Evolutionary conservation across 192 early-diverging fungal species (phyloP).

Genomic region (Kickxella alabastrina): DNA sequence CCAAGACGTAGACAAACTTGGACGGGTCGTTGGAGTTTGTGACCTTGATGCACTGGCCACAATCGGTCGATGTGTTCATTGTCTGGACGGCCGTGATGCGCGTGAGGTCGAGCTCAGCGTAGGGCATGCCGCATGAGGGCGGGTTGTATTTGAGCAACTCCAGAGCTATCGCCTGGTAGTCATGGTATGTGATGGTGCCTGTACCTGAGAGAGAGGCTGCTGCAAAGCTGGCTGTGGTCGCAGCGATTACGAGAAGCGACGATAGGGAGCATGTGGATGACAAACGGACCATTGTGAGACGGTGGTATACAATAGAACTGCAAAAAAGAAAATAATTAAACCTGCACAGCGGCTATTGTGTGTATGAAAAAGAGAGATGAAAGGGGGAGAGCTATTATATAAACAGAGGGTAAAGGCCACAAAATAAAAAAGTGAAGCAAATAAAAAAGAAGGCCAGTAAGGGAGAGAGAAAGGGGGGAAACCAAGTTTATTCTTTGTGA

Average conservation of each 20-base stretch:
- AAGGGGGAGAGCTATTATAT: too few relatives aligned
- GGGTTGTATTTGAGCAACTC: conserved; percentile 45
- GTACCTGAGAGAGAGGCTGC: conserved; percentile 31
- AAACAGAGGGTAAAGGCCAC: too few relatives aligned
- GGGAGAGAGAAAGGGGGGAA: too few relatives aligned
- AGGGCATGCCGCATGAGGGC: conserved; percentile 57
- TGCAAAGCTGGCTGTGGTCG: conserved; percentile 3
- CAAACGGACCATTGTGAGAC: too few relatives aligned
- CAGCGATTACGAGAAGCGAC: conserved; percentile 3
- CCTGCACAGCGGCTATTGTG: too few relatives aligned
- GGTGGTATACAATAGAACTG: too few relatives aligned
- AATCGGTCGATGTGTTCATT: conserved; percentile 43
- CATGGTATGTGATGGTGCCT: conserved; percentile 44
- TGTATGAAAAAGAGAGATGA: too few relatives aligned
- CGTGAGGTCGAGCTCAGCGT: conserved; percentile 47
- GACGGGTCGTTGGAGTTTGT: conserved; percentile 35
- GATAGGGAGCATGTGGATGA: too few relatives aligned
- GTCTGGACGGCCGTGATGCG: conserved; percentile 54
- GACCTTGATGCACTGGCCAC: conserved; percentile 55
- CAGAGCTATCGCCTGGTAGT: conserved; percentile 46
- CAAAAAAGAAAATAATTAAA: too few relatives aligned
- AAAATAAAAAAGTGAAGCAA: neutral
- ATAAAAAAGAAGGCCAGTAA: neutral
- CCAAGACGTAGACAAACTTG: conserved; percentile 53
- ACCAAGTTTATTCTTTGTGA: too few relatives aligned